Evolutionary conservation across 768 basidiomycete species (phyloP).

Genomic region (Lactifluus hygrophoroides): DNA sequence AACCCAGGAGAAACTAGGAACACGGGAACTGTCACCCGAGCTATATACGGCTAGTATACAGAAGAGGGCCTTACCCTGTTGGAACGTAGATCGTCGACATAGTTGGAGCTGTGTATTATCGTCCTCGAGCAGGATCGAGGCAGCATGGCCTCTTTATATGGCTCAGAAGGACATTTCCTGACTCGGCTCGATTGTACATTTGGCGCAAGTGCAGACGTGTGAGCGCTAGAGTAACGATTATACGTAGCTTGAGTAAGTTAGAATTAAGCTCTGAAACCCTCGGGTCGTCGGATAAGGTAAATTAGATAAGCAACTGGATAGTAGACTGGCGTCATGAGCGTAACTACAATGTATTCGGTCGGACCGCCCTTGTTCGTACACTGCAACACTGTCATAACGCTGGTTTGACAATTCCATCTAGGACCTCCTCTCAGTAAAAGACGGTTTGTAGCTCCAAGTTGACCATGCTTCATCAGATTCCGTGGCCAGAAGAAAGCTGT

Average conservation of each 20-base stretch:
- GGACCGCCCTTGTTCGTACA: constrained; percentile 45
- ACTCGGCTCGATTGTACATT: no score
- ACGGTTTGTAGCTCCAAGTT: constrained; percentile 22
- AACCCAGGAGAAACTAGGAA: constrained; percentile 35
- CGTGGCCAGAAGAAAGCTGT: constrained; percentile 37
- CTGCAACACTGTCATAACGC: neutral
- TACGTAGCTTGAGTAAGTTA: no score
- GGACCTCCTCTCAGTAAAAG: constrained; percentile 31
- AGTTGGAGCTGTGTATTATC: neutral
- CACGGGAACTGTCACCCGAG: neutral
- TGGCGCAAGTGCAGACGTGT: no score
- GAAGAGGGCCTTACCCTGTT: constrained; percentile 7
- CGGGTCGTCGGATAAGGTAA: no score
- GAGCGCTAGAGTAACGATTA: no score
- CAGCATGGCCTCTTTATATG: neutral
- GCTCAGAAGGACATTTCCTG: no score
- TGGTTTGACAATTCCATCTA: constrained; percentile 14
- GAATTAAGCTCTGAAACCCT: no score
- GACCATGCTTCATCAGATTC: constrained; percentile 65
- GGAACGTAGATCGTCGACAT: constrained; percentile 19
- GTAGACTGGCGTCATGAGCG: no score
- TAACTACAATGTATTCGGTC: constrained; percentile 19
- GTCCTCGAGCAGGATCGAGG: neutral
- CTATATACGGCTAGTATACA: neutral
- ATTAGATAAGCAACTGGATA: no score